A percentile compares a stretch with the other conserved stretches of the same genome.
These are phyloP conservation scores for Theobroma grandiflorum DNA, from an alignment of 441 rosid genomes.

Conservation along the genomic window DNA sequence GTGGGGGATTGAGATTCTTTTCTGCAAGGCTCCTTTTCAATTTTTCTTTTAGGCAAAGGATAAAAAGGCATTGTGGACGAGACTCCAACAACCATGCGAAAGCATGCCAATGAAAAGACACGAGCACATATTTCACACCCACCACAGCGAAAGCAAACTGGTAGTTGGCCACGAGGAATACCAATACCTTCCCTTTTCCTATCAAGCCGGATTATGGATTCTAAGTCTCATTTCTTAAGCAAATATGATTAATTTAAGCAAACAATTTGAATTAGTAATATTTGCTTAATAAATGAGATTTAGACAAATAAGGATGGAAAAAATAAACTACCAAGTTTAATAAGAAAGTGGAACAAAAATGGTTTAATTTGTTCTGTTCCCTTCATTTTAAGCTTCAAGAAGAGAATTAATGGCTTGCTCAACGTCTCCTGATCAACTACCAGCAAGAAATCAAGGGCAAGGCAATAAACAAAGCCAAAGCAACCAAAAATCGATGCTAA, in stretches of 20 bases:
- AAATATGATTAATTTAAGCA: neutral
- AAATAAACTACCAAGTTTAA: neutral
- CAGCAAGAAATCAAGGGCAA: too few species aligned
- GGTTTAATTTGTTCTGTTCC: neutral
- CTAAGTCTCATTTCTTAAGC: neutral
- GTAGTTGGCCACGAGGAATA: slow-evolving; percentile 7
- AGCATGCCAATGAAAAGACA: neutral
- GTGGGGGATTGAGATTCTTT: neutral
- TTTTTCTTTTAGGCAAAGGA: neutral
- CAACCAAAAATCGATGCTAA: too few species aligned
- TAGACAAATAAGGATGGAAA: neutral
- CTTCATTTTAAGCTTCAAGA: too few species aligned
- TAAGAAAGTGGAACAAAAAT: neutral
- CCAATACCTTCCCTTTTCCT: neutral
- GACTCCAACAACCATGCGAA: neutral
- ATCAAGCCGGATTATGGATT: neutral
- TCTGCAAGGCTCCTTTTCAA: neutral
- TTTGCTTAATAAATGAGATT: too few species aligned
- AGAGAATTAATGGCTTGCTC: too few species aligned
- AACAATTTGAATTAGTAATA: neutral
- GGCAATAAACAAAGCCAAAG: too few species aligned
- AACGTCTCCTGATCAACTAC: too few species aligned
- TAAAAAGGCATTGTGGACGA: neutral
- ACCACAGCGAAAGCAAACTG: neutral
- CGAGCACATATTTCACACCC: neutral